Base-by-base conservation (phyloP, 768 basidiomycete species). In the Psilocybe tampanensis region DNA sequence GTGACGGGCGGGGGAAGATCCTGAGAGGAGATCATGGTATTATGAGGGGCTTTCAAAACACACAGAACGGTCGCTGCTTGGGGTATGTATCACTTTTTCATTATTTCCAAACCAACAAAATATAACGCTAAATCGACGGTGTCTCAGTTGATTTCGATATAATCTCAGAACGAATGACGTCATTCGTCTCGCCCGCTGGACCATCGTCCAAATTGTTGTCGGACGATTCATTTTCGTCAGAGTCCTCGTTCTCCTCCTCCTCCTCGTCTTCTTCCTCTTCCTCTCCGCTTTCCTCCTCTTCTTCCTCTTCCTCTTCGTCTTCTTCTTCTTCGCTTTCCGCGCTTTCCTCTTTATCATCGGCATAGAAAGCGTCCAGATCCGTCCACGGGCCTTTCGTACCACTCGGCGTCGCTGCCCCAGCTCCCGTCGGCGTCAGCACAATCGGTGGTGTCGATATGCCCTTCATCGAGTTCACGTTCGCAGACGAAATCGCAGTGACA, bases 311-410 rank as follows among this genome's bases (percentile, higher is more conserved):
- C 1, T 63, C 70, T 8, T 69, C 71, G 2, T 70, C 71, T 12
- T 72, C 71, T 0, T 65, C 69, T 1, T 72, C 74, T 0, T 67
- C 69, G 1, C 68, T 67, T 0, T 64, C 71, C 4, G 64, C 69
- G 8, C 66, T 66, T 4, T 71, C 66, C 11, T 71, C 73, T 8
- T 71, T 72, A 0, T 72, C 73, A 33, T 81, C 85, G 4, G 78
- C 89, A 67, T 93, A 94, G 67, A 94, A 94, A 59, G 83, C 78
- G 64, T 94, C 89, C 61, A 94, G 70, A 70, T 94, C 82, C 68
- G 76, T 85, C 60, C 74, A 75, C 36, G 76, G 76, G 42, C 76
- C 81, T 55, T 77, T 78, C 50, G 74, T 69, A 32, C 76, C 74
- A 23, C 72, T 68, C 26, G 85, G 80, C 4, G 83, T 80, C 15